Conservation (phyloP, 139 green algal species). For the Monoraphidium neglectum region DNA sequence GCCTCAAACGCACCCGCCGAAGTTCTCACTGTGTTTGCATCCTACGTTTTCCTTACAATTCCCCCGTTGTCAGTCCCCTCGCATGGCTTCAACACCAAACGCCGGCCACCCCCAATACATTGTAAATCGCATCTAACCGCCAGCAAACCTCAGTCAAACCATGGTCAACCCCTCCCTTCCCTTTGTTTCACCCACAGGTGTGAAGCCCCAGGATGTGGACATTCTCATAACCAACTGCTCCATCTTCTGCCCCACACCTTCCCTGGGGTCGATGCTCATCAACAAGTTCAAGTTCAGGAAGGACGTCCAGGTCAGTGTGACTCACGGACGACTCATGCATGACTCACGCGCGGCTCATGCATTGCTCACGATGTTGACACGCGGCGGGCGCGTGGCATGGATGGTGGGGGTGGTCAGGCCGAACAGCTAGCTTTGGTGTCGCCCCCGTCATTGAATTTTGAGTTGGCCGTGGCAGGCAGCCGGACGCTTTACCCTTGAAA, state of each 20-base stretch:
- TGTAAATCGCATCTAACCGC: neutral
- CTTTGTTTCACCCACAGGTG: neutral
- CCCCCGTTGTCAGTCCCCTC: neutral
- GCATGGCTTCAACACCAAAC: neutral
- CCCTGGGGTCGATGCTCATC: slow-evolving; percentile 72
- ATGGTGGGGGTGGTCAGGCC: too few species aligned
- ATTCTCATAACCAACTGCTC: slow-evolving; percentile 75
- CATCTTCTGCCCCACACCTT: slow-evolving; percentile 77
- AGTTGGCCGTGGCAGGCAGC: too few species aligned
- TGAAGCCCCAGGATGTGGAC: slow-evolving; percentile 29
- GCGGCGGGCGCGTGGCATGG: too few species aligned
- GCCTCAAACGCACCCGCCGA: too few species aligned
- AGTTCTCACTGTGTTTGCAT: too few species aligned
- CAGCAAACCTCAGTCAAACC: neutral
- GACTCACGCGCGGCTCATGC: too few species aligned
- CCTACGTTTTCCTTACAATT: neutral
- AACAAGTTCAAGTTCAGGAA: slow-evolving; percentile 78
- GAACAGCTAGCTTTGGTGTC: too few species aligned
- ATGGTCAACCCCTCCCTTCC: neutral
- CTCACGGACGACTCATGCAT: too few species aligned
- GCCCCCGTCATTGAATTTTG: too few species aligned
- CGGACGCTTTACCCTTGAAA: too few species aligned
- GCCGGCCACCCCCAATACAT: neutral
- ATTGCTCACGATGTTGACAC: too few species aligned
- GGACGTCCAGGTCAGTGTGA: slow-evolving; percentile 56